A percentile compares a stretch with the other conserved stretches of the same genome.
These are phyloP conservation scores for Psophocarpus tetragonolobus DNA, from an alignment of 306 rosid species.

Conservation along the genomic window DNA sequence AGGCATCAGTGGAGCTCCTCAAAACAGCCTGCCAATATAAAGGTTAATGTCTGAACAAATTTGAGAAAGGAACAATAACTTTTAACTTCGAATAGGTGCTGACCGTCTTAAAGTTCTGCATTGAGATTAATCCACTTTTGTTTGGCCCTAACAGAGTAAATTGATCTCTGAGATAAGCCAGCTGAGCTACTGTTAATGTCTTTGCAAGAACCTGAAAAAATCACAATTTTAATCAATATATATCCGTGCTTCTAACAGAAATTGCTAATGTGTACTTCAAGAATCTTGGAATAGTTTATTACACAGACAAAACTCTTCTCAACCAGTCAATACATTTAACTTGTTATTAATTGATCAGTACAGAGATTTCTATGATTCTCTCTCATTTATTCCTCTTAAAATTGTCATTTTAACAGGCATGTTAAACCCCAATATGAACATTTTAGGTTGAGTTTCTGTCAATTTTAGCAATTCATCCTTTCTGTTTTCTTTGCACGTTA, in stretches of 20 bases:
- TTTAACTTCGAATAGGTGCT: constrained; percentile 23
- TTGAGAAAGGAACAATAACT: neutral
- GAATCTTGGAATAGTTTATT: neutral
- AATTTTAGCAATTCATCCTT: neutral
- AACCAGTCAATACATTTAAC: neutral
- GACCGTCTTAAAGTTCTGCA: constrained; percentile 81
- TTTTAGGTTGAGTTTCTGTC: neutral
- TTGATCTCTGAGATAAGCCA: constrained; percentile 66
- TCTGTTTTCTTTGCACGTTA: neutral
- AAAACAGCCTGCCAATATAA: constrained; percentile 56
- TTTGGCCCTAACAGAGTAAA: constrained; percentile 64
- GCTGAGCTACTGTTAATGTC: constrained; percentile 62
- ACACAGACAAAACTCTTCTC: neutral
- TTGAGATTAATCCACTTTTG: constrained; percentile 70
- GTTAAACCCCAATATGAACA: neutral
- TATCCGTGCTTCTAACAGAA: constrained; percentile 18
- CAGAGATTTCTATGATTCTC: constrained; percentile 3
- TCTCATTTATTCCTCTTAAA: neutral
- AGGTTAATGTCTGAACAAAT: constrained; percentile 25
- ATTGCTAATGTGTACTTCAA: neutral
- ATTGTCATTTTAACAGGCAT: neutral
- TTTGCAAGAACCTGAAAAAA: constrained; percentile 71
- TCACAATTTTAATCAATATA: neutral
- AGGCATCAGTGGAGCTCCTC: constrained; percentile 66
- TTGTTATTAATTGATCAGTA: neutral